Base-by-base conservation (phyloP, 169 alveolate species). In the Plasmodium knowlesi region DNA sequence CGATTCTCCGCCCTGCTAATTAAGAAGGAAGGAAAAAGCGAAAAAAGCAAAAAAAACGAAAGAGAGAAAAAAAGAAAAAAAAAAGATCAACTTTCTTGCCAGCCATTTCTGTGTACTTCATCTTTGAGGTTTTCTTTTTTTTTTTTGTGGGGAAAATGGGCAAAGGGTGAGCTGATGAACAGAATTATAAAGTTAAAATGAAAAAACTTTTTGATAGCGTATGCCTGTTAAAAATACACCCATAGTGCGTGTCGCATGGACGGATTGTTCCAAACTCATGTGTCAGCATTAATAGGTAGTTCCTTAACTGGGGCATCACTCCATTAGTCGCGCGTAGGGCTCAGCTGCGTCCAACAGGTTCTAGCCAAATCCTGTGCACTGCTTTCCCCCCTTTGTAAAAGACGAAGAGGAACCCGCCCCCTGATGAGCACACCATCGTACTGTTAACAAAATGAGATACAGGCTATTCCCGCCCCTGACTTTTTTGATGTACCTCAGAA, bases 401-500 rank as follows among this genome's bases (percentile, higher is more conserved):
- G 28, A 57, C 72, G 72, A 6, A 16, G 72, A 57, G 14, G 72
- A 0, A 57, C 28, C 9, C 25, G 25, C 28, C 72, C 34, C 25
- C 14, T 25, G 57, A 10, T 9, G 4, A 39, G 34, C 84, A 78
- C 43, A 78, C 61, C 19, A 37, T 16, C 53, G n/a, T 16, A 16
- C 50, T 19, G 78, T 22, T 2, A 28, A 9, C 43, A 88, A 88
- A 41, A 88, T 88, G 94, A 88, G 94, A 30, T 88, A 88, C 71
- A 88, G 83, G 28, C 94, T 88, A 67, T 88, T 88, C 70, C 94
- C 94, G 14, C 83, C 94, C 70, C 50, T 88, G 46, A 78, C 86
- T 5, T 88, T 88, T 57, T 78, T 88, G 61, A 71, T 74, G 72
- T 88, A 76, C 72, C 50, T 88, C 19, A 88, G 57, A 78, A 88